phyloP scores from a whole-genome alignment of 805 yeast species.

The Yamadazyma sp. region DNA sequence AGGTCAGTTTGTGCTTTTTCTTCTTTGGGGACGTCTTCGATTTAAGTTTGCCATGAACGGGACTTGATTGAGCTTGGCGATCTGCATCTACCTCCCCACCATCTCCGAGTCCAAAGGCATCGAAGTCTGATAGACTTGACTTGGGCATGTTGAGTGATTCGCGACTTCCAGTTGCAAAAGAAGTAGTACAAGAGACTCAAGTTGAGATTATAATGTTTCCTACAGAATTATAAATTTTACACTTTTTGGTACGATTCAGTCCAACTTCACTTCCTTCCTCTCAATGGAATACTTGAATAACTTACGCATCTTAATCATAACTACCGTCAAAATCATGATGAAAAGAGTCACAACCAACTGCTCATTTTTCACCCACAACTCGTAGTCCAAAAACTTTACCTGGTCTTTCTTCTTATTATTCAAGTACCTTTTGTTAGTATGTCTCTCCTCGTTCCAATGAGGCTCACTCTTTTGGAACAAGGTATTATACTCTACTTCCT shows the following conservation, averaged over 20 bases:
- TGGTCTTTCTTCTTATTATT: conserved; percentile 30
- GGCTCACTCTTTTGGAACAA: conserved; percentile 32
- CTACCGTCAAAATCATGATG: conserved; percentile 21
- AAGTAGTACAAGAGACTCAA: neutral
- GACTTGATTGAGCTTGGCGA: no score
- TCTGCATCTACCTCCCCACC: no score
- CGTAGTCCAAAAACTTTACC: conserved; percentile 43
- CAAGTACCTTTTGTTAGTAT: conserved; percentile 33
- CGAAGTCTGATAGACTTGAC: neutral
- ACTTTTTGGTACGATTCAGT: neutral
- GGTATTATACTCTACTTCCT: conserved; percentile 57
- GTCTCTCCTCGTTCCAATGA: conserved; percentile 23
- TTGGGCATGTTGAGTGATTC: neutral
- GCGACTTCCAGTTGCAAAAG: neutral
- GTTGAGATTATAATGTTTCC: no score
- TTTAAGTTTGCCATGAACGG: no score
- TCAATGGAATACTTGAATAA: conserved; percentile 4
- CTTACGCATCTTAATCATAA: conserved; percentile 7
- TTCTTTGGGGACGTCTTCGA: neutral
- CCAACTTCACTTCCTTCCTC: neutral
- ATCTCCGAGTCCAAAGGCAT: neutral
- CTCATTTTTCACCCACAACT: conserved; percentile 52
- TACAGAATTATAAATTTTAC: no score
- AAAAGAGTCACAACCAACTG: conserved; percentile 41
- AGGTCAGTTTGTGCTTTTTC: conserved; percentile 8